Conservation (phyloP, 305 asterid species). For the Ilex paraguariensis region DNA sequence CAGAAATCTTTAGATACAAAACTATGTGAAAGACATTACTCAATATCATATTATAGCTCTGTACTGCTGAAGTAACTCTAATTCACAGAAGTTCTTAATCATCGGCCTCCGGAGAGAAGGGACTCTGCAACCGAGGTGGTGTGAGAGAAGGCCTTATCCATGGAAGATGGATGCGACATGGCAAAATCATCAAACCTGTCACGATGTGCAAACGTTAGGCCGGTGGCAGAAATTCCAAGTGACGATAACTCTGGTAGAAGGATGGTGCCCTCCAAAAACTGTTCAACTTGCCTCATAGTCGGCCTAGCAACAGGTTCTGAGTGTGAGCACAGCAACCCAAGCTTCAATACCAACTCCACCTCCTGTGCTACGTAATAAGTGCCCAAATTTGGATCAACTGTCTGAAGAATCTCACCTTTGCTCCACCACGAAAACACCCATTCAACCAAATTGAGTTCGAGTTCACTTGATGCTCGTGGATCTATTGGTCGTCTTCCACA, state of each 20-base stretch:
- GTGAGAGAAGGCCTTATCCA: conserved; percentile 19
- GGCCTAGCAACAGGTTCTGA: conserved; percentile 42
- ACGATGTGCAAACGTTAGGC: conserved; percentile 12
- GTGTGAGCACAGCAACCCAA: conserved; percentile 48
- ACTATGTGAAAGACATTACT: no score
- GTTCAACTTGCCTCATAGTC: conserved; percentile 30
- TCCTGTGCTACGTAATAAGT: conserved; percentile 23
- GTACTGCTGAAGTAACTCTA: no score
- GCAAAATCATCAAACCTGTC: conserved; percentile 46
- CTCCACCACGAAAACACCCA: conserved; percentile 42
- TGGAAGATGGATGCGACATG: conserved; percentile 26
- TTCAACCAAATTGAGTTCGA: conserved; percentile 25
- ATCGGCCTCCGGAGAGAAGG: conserved; percentile 40
- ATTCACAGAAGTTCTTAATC: background rate
- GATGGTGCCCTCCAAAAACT: conserved; percentile 31
- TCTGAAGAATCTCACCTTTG: conserved; percentile 31
- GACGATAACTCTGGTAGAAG: conserved; percentile 39
- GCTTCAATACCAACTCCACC: conserved; percentile 38
- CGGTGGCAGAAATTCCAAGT: conserved; percentile 15
- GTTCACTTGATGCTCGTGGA: background rate
- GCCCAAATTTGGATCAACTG: conserved; percentile 34
- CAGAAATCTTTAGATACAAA: no score
- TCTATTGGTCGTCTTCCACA: conserved; percentile 32
- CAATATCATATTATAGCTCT: no score
- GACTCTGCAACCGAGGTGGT: conserved; percentile 29